Evolutionary conservation across 805 yeast species (phyloP).

Genomic region (Cyberlindnera veronae): DNA sequence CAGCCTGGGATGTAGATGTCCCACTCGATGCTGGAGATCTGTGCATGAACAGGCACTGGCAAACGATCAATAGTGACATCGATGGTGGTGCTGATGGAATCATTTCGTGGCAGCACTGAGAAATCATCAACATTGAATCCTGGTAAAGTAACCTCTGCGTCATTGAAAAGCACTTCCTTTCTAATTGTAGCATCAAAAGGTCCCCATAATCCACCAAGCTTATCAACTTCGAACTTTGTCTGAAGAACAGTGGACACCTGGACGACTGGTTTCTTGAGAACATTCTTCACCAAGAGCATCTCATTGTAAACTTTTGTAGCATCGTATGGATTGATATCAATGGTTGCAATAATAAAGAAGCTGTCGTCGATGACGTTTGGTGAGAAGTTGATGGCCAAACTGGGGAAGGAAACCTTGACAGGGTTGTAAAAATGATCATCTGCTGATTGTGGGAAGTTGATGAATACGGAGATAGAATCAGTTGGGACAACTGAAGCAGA

Average conservation of each 20-base stretch:
- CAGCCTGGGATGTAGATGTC: slow-evolving; percentile 21
- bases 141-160: neutral
- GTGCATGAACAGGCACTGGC: neutral
- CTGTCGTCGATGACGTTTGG: slow-evolving; percentile 10
- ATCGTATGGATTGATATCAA: slow-evolving; percentile 15
- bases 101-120: neutral
- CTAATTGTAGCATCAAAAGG: slow-evolving; percentile 3
- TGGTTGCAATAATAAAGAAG: neutral
- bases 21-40: slow-evolving; percentile 18
- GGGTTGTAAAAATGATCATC: slow-evolving; percentile 12
- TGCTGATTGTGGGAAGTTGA: slow-evolving; percentile 9
- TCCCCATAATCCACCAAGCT: slow-evolving; percentile 3
- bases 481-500: slow-evolving; percentile 3
- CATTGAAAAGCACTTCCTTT: neutral
- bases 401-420: neutral
- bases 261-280: neutral
- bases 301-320: slow-evolving; percentile 5
- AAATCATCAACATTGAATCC: neutral
- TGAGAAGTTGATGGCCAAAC: slow-evolving; percentile 14
- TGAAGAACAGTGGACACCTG: slow-evolving; percentile 6
- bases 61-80: neutral
- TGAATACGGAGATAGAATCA: slow-evolving; percentile 12
- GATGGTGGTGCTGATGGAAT: neutral
- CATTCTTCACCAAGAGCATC: slow-evolving; percentile 7
- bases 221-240: slow-evolving; percentile 7